Conservation (phyloP, 495 filamentous ascomycete species). For the Podospora appendiculata region DNA sequence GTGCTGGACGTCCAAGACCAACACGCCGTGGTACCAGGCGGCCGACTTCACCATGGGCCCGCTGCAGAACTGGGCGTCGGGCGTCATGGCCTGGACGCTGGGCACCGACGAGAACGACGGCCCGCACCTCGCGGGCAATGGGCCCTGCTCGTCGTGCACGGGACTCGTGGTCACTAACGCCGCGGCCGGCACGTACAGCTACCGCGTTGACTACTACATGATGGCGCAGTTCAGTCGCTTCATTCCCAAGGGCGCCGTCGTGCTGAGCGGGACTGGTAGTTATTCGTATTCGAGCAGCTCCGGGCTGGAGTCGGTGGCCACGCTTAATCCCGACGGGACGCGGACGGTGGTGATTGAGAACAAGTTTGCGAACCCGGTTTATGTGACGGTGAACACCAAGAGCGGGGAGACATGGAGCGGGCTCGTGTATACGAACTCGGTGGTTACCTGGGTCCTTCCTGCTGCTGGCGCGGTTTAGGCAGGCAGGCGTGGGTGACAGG, state of each 20-base stretch:
- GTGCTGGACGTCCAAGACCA: conserved; percentile 41
- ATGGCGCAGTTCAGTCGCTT: conserved; percentile 52
- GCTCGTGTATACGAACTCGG: conserved; percentile 34
- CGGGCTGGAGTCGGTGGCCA: conserved; percentile 40
- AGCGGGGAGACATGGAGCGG: conserved; percentile 48
- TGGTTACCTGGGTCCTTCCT: conserved; percentile 48
- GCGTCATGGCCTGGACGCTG: conserved; percentile 46
- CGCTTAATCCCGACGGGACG: conserved; percentile 43
- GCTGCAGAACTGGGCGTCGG: conserved; percentile 48
- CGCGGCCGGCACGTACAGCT: conserved; percentile 30
- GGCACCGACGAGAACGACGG: conserved; percentile 44
- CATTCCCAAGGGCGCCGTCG: conserved; percentile 41
- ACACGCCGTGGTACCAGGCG: conserved; percentile 40
- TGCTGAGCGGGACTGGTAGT: conserved; percentile 39
- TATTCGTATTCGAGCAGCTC: conserved; percentile 33
- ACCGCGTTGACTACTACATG: conserved; percentile 47
- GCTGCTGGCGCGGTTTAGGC: background rate
- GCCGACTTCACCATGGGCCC: conserved; percentile 48
- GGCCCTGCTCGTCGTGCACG: conserved; percentile 36
- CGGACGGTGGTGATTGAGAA: conserved; percentile 48
- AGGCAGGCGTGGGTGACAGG: too few species aligned
- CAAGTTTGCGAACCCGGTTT: conserved; percentile 41
- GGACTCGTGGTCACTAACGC: conserved; percentile 42
- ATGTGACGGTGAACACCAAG: conserved; percentile 32
- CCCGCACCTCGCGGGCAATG: conserved; percentile 42